A percentile compares a stretch with the other conserved stretches of the same genome.
Conservation (phyloP, 768 basidiomycete genomes). For the Bullera alba region DNA sequence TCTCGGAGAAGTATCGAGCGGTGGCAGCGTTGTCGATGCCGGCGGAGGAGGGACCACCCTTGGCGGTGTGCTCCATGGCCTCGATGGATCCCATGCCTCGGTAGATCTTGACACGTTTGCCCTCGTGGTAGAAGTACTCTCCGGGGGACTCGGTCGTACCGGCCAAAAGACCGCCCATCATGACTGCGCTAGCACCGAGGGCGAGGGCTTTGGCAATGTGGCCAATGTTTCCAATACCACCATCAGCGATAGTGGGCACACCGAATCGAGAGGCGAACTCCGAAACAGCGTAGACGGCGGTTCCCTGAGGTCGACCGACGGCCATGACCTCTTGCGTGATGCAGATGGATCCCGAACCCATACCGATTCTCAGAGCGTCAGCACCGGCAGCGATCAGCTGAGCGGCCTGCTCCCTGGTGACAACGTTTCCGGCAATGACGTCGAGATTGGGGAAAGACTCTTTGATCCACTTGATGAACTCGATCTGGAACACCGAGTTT, state of each 20-base stretch:
- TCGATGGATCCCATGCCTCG: constrained; percentile 93
- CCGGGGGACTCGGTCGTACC: constrained; percentile 96
- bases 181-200: constrained; percentile 89
- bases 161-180: constrained; percentile 96
- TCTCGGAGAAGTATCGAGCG: constrained; percentile 89
- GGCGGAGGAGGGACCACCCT: constrained; percentile 30
- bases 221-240: constrained; percentile 89
- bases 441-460: constrained; percentile 73
- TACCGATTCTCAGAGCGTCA: constrained; percentile 89
- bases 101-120: constrained; percentile 97
- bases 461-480: constrained; percentile 94
- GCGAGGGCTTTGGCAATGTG: constrained; percentile 96
- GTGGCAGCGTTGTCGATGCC: constrained; percentile 82
- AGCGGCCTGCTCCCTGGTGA: constrained; percentile 95
- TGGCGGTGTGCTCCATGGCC: constrained; percentile 50
- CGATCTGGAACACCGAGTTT: constrained; percentile 85
- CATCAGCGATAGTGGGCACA: constrained; percentile 93
- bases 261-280: constrained; percentile 86
- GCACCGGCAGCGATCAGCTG: constrained; percentile 87
- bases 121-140: constrained; percentile 98
- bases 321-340: constrained; percentile 99
- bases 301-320: constrained; percentile 94
- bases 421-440: constrained; percentile 94
- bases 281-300: constrained; percentile 92
- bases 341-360: constrained; percentile 98